Evolutionary conservation across 176 grass and related monocot species (phyloP).

Genomic region (Otatea glauca): DNA sequence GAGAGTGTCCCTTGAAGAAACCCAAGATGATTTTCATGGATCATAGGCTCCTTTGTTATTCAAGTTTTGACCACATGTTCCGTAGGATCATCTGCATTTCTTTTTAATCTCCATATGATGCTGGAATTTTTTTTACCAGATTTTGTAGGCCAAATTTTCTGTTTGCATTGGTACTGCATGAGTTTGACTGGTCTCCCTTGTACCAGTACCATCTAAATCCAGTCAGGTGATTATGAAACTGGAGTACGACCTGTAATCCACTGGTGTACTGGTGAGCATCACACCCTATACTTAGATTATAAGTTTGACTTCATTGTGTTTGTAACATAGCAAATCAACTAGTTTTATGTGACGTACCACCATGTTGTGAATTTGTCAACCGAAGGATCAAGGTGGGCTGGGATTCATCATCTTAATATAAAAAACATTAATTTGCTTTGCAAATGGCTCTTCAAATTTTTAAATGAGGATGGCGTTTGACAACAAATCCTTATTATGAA

Average conservation of each 20-base stretch:
- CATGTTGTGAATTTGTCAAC: neutral
- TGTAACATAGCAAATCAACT: neutral
- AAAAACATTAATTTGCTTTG: no score
- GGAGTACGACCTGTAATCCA: neutral
- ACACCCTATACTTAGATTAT: neutral
- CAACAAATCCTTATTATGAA: no score
- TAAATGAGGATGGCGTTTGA: no score
- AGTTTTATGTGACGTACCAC: neutral
- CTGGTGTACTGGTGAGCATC: neutral
- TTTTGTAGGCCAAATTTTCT: neutral
- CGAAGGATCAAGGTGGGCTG: no score
- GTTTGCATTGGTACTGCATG: neutral
- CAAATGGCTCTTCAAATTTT: no score
- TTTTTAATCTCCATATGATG: neutral
- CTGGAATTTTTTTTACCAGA: neutral
- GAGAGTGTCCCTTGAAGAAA: slow-evolving; percentile 16
- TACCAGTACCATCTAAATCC: neutral
- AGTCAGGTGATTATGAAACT: slow-evolving; percentile 4
- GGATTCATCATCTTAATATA: no score
- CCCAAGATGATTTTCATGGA: neutral
- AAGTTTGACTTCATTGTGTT: neutral
- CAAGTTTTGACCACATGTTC: neutral
- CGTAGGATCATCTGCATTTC: neutral
- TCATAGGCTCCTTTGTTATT: neutral
- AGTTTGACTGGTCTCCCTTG: slow-evolving; percentile 5